Base-by-base conservation (phyloP, 1,284 basidiomycete species). In the Termitomyces sp. region DNA sequence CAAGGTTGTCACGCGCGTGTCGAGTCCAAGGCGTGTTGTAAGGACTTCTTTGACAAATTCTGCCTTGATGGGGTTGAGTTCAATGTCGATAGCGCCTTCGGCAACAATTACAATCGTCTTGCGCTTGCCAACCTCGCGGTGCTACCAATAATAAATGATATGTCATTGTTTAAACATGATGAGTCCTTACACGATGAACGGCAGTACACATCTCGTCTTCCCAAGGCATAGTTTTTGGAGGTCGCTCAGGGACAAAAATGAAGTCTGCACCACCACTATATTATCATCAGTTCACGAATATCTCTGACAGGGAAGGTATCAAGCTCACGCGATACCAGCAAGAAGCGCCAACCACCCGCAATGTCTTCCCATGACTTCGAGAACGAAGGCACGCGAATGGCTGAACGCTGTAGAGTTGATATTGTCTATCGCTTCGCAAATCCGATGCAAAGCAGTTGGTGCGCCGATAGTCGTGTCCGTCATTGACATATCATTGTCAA, bases 401-500 rank as follows among this genome's bases (percentile, higher is more conserved):
- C 93, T 96, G 53, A 84, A 84, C 10, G 96, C 96, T 1, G 96
- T 99, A 6, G 94, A 96, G 59, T 95, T 96, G 71, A 99, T 98
- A 57, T 93, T 95, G 70, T 99, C 96, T 68, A 99, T 91, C 14
- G 94, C 84, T 70, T 99, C 97, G 70, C 95, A 98, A 56, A 99
- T 99, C 40, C 97, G 84, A 63, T 96, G 92, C 31, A 99, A 76
- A 11, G 97, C 96, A 0, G 96, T 99, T 0, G 91, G 86, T 1
- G 94, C 95, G 44, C 96, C 97, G 63, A 99, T 98, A 5, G 97
- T 99, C 62, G 97, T 72, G 71, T 98, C 95, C 26, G 96, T 98
- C 81, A 97, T 81, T 19, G 91, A 89, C 93, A 99, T 97, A 70
- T 99, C 97, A 66, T 99, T 99, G 74, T 99, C 96, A 68, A 99